phyloP scores from a whole-genome alignment of 805 yeast species.

The Teunomyces gatunensis region DNA sequence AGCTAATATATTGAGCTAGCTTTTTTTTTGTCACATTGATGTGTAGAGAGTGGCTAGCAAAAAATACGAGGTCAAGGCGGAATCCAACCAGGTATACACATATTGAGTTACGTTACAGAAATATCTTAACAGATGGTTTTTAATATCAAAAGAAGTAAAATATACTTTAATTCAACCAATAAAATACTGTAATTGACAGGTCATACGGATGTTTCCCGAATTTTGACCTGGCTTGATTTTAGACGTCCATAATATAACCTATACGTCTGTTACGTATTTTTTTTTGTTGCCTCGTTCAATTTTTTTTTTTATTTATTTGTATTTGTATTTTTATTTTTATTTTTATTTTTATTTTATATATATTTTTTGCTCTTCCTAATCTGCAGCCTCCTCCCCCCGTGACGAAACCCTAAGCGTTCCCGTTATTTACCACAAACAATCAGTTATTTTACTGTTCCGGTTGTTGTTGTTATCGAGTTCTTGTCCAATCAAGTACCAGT shows the following conservation, averaged over 20 bases:
- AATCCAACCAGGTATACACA: too few relatives aligned
- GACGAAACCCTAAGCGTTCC: conserved; percentile 1
- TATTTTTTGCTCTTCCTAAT: not conserved
- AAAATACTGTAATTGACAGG: too few relatives aligned
- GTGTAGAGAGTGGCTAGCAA: too few relatives aligned
- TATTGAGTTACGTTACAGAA: too few relatives aligned
- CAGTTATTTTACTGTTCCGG: not conserved
- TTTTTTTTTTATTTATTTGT: not conserved
- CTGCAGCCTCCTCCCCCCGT: not conserved
- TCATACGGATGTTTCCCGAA: too few relatives aligned
- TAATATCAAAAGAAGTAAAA: too few relatives aligned
- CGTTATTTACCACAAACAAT: not conserved
- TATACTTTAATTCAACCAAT: too few relatives aligned
- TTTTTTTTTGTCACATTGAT: not conserved
- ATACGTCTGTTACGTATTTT: too few relatives aligned
- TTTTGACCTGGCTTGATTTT: too few relatives aligned
- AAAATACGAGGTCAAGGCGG: too few relatives aligned
- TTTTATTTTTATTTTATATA: not conserved
- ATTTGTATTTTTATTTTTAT: not conserved
- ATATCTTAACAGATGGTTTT: too few relatives aligned
- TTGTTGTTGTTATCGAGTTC: not conserved
- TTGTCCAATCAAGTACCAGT: not conserved
- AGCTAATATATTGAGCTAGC: not conserved
- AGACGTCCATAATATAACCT: too few relatives aligned
- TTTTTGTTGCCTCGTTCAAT: not conserved